Percentiles rank a stretch among this genome's conserved stretches.
Evolutionary conservation across 306 rosid species (phyloP).

Genomic region (Acacia melanoxylon): DNA sequence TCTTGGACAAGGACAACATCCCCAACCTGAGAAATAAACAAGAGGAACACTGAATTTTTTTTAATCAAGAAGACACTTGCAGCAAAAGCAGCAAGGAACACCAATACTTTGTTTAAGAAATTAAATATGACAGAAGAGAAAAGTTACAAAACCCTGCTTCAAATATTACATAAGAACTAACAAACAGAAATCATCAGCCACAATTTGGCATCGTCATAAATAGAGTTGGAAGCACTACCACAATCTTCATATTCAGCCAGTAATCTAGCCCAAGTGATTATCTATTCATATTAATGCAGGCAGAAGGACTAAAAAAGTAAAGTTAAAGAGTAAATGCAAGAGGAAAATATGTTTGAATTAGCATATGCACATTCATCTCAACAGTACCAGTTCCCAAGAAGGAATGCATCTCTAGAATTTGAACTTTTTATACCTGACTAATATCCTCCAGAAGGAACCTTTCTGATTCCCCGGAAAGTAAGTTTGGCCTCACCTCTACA

Average conservation of each 20-base stretch:
- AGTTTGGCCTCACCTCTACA: constrained; percentile 77
- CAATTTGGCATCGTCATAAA: background rate
- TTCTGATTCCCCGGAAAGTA: constrained; percentile 92
- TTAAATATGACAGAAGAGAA: background rate
- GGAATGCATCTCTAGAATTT: background rate
- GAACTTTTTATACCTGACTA: constrained; percentile 52
- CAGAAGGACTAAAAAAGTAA: background rate
- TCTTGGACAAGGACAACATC: constrained; percentile 89
- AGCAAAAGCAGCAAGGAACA: constrained; percentile 17
- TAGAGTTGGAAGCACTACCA: background rate
- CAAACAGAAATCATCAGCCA: background rate
- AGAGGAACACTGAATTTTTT: background rate
- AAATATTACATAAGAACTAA: constrained; percentile 17
- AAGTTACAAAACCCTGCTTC: background rate
- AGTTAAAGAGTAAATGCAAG: background rate
- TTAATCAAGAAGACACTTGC: constrained; percentile 5
- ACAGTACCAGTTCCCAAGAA: background rate
- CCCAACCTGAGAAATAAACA: constrained; percentile 70
- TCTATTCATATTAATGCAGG: background rate
- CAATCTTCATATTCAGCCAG: background rate
- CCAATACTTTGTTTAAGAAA: background rate
- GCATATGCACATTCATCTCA: constrained; percentile 16
- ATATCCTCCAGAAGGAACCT: constrained; percentile 83
- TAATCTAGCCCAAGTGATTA: background rate
- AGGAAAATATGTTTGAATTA: constrained; percentile 6